These are phyloP conservation scores for Solanum pinnatisectum DNA, from an alignment of 257 asterid genomes.

Conservation along the genomic window DNA sequence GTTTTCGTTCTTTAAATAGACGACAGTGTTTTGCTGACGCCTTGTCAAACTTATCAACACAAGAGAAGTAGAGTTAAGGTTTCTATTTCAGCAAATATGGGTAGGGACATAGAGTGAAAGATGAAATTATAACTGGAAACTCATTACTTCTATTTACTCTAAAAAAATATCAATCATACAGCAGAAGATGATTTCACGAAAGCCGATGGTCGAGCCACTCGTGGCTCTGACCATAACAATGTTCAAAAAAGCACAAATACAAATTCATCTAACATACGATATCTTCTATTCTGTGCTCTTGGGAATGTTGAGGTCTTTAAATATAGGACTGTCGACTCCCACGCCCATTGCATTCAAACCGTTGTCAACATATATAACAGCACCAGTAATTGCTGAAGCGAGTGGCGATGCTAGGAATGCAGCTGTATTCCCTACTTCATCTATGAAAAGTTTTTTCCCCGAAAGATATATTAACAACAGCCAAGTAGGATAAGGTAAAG, in stretches of 20 bases:
- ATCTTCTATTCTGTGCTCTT: conserved; percentile 12
- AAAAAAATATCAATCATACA: not conserved
- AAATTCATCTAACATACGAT: not conserved
- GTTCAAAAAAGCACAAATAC: not conserved
- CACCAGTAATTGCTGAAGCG: conserved; percentile 85
- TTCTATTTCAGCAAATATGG: not conserved
- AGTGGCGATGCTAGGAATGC: conserved; percentile 78
- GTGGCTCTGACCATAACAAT: conserved; percentile 15
- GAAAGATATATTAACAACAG: not conserved
- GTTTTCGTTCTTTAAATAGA: not conserved
- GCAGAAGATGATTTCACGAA: not conserved
- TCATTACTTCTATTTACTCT: not conserved
- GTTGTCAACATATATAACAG: conserved; percentile 73
- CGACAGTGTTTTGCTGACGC: not conserved
- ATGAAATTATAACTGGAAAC: not conserved
- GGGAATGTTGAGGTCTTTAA: conserved; percentile 63
- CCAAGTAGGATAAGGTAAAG: not conserved
- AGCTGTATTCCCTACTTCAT: conserved; percentile 78
- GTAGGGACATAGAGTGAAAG: not conserved
- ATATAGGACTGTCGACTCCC: conserved; percentile 70
- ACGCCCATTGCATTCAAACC: conserved; percentile 92
- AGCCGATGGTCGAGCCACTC: conserved; percentile 15
- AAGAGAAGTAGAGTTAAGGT: not conserved
- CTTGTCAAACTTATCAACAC: not conserved
- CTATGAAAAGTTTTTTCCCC: conserved; percentile 29